Percentiles rank a stretch among this genome's conserved stretches.
These are phyloP conservation scores for Fusarium hainanense DNA, from an alignment of 2,329 filamentous ascomycete species.

Conservation along the genomic window DNA sequence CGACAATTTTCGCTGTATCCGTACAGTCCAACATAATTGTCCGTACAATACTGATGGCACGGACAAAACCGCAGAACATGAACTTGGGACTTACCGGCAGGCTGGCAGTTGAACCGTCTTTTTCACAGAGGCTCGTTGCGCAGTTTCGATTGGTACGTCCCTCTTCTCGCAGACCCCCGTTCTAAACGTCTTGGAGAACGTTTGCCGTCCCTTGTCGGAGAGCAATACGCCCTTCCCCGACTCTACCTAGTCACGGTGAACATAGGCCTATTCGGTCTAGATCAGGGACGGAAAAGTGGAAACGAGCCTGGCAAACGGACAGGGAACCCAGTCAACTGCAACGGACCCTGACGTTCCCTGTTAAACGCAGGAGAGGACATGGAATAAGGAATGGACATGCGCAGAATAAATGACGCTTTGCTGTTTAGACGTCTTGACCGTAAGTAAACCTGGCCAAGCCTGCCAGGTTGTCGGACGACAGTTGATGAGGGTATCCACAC, in stretches of 20 bases:
- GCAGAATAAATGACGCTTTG: conserved; percentile 22
- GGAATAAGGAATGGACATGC: neutral
- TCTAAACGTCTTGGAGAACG: conserved; percentile 27
- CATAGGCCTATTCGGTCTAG: conserved; percentile 30
- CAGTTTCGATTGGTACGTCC: conserved; percentile 38
- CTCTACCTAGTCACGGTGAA: conserved; percentile 21
- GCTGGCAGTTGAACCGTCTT: neutral
- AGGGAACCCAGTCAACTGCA: conserved; percentile 22
- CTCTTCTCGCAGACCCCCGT: conserved; percentile 16
- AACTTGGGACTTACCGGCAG: neutral
- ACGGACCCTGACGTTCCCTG: conserved; percentile 32
- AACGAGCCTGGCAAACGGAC: conserved; percentile 21
- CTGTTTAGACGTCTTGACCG: conserved; percentile 25
- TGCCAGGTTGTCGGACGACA: conserved; percentile 18
- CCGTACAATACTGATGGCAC: neutral
- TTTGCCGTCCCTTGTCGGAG: conserved; percentile 8
- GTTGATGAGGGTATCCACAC: conserved; percentile 34
- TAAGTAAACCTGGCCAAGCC: neutral
- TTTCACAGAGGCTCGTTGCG: neutral
- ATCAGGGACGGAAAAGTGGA: conserved; percentile 31
- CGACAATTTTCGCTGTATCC: neutral
- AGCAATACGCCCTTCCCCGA: conserved; percentile 12
- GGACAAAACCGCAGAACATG: neutral
- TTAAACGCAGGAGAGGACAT: conserved; percentile 15
- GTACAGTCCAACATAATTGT: neutral